Conservation (phyloP, 1,139 yeast genomes). For the Pneumocystis carinii region DNA sequence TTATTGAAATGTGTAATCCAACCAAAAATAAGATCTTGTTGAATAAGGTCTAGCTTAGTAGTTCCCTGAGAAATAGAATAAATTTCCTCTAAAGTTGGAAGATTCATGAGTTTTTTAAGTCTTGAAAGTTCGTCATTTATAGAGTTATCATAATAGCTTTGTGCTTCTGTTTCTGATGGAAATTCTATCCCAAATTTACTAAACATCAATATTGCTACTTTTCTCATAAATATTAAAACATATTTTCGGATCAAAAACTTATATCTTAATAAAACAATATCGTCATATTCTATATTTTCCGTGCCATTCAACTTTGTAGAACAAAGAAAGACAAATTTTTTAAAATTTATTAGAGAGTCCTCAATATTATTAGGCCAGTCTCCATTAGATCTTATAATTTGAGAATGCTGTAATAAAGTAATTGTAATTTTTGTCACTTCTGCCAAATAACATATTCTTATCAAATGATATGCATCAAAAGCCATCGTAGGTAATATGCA, state of each 20-base stretch:
- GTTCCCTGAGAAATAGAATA: not conserved
- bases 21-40: slow-evolving; percentile 1
- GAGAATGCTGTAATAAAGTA: not conserved
- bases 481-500: slow-evolving; percentile 16
- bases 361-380: not conserved
- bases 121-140: slow-evolving; percentile 31
- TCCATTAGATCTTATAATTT: not conserved
- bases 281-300: not conserved
- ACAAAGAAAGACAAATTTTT: not conserved
- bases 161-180: slow-evolving; percentile 24
- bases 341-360: not conserved
- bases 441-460: slow-evolving; percentile 29
- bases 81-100: slow-evolving; percentile 31
- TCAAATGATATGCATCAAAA: slow-evolving; percentile 25
- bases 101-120: slow-evolving; percentile 37
- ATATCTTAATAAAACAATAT: not conserved
- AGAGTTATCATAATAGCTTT: slow-evolving; percentile 26
- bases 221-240: slow-evolving; percentile 53
- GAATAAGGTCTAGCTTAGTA: slow-evolving; percentile 1
- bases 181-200: slow-evolving; percentile 43
- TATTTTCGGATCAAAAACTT: slow-evolving; percentile 36
- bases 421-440: slow-evolving; percentile 12
- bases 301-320: not conserved
- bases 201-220: slow-evolving; percentile 44
- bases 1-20: slow-evolving; percentile 2